These are phyloP conservation scores for Cucurbita moschata DNA, from an alignment of 306 rosid genomes.

Conservation along the genomic window DNA sequence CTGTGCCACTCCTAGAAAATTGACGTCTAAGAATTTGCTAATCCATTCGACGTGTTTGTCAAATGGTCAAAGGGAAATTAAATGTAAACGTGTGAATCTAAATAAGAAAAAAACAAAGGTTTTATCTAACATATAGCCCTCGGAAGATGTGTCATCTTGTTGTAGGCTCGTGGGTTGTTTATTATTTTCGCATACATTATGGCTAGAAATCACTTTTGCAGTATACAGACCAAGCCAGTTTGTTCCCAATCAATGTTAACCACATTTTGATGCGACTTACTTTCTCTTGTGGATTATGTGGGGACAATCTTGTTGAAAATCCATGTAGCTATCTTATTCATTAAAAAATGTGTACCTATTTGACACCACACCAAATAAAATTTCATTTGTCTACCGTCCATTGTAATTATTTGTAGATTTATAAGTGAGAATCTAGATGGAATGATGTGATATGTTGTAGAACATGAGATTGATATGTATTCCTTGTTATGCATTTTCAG, in stretches of 20 bases:
- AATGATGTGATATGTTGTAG: too few species aligned
- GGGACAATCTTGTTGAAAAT: background rate
- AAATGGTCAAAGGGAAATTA: too few species aligned
- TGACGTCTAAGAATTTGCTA: too few species aligned
- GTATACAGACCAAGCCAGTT: background rate
- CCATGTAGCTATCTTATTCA: background rate
- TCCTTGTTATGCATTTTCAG: background rate
- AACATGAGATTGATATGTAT: too few species aligned
- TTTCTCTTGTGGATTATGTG: background rate
- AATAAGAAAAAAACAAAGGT: too few species aligned
- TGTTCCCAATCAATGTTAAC: background rate
- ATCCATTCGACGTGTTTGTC: too few species aligned
- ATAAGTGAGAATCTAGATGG: background rate
- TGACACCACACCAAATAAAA: background rate
- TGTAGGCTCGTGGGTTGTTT: too few species aligned
- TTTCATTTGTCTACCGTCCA: background rate
- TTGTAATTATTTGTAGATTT: background rate
- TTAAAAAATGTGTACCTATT: background rate
- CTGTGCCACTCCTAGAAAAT: too few species aligned
- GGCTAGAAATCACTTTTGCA: background rate
- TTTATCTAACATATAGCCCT: too few species aligned
- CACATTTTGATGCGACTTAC: background rate
- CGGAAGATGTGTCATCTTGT: too few species aligned
- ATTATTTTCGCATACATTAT: too few species aligned
- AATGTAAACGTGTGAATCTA: too few species aligned